Evolutionary conservation across 2,329 filamentous ascomycete species (phyloP), one percentile per base, ranked within the genome.

Genomic region (Aspergillus proliferans): DNA sequence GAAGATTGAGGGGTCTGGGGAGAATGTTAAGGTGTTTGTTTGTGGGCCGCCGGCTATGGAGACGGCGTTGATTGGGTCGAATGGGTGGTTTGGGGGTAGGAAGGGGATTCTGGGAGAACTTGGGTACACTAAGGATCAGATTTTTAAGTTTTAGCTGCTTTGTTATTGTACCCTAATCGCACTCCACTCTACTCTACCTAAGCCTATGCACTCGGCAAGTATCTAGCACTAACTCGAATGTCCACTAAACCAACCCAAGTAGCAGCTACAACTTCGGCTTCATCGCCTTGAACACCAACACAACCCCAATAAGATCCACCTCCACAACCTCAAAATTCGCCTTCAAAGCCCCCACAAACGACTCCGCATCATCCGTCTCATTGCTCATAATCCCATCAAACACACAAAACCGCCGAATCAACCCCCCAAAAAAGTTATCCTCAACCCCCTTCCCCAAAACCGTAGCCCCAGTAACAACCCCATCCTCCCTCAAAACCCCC

Each of bases 31-130:
- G 66, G 80, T 88, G 0, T 84, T 87, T 58, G 72, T 88, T 1
- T 87, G 84, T 61, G 85, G 85, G 0, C 85, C 85, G 15, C 83
- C 84, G 1, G 73, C 75, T 0, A 86, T 88, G 83, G 81, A 86
- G 63, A 71, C 71, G 28, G 56, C 60, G 3, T 64, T 67, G 64
- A 61, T 59, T 30, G 69, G 68, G 21, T 53, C 53, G 10, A 30
- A 12, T 30, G 26, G 26, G 10, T 30, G 26, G 26, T 30, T 30
- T 30, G 43, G 52, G 26, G 30, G 36, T 6, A 61, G 69, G 10
- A 58, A 61, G 1, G 83, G 83, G 0, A 71, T 84, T 28, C 57
- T 87, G 58, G 66, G 69, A 10, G 70, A 82, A 14, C 18, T 44
- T 12, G 42, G 42, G n/a, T 44, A 28, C 18, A 30, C 22, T 6